These are phyloP conservation scores for Austroboletus niveus DNA, from an alignment of 1,284 basidiomycete genomes.

Conservation along the genomic window DNA sequence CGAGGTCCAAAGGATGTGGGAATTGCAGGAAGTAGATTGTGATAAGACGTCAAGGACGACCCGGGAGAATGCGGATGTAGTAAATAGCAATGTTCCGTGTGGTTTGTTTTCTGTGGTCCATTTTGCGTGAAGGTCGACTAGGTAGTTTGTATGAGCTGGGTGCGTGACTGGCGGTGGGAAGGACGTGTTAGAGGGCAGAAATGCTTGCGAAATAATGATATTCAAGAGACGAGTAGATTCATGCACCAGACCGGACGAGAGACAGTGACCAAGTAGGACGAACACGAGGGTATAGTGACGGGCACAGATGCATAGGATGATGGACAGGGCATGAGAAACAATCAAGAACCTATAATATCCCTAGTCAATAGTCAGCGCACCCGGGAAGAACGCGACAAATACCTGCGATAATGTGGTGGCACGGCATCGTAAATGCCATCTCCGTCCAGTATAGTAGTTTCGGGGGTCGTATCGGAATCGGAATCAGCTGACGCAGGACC, in stretches of 20 bases:
- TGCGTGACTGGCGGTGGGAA: slow-evolving; percentile 35
- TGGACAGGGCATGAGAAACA: slow-evolving; percentile 48
- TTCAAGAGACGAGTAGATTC: slow-evolving; percentile 46
- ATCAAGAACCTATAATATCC: slow-evolving; percentile 41
- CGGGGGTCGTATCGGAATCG: slow-evolving; percentile 24
- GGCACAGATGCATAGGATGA: slow-evolving; percentile 45
- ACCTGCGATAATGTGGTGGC: slow-evolving; percentile 50
- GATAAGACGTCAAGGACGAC: slow-evolving; percentile 17
- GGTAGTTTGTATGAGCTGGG: slow-evolving; percentile 42
- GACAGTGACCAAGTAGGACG: slow-evolving; percentile 46
- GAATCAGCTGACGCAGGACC: slow-evolving; percentile 19
- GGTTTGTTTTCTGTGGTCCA: slow-evolving; percentile 26
- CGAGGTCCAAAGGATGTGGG: slow-evolving; percentile 37
- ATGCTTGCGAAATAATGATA: slow-evolving; percentile 36
- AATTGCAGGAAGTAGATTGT: slow-evolving; percentile 8
- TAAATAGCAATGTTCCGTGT: slow-evolving; percentile 16
- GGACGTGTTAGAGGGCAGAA: slow-evolving; percentile 21
- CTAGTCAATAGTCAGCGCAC: slow-evolving; percentile 5
- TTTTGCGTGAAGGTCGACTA: slow-evolving; percentile 36
- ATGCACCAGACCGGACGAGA: slow-evolving; percentile 38
- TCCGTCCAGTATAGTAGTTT: slow-evolving; percentile 33
- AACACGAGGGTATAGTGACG: slow-evolving; percentile 46
- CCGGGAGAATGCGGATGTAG: slow-evolving; percentile 29
- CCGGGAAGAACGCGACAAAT: slow-evolving; percentile 10
- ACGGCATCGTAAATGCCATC: slow-evolving; percentile 50